Base-by-base conservation (phyloP, 805 yeast species). In the Pichia ethanolica region DNA sequence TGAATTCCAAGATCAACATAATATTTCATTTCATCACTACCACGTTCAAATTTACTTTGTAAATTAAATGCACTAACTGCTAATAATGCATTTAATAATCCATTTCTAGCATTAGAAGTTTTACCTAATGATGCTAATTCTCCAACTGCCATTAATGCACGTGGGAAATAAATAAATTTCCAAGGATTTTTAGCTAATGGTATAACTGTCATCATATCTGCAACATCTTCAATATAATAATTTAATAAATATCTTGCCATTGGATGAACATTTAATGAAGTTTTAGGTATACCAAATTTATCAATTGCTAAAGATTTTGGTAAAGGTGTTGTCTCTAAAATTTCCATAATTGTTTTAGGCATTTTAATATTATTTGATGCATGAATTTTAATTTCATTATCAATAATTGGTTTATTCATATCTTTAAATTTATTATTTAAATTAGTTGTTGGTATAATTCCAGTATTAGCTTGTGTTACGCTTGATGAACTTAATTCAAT, bases 11-110 rank as follows among this genome's bases (percentile, higher is more conserved):
- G 67, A 52, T 82, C 82, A 48, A 82, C 71, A 57, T 84, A 88
- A 62, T 75, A 83, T 52, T 78, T 77, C 83, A 83, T 82, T 50
- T 82, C 79, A 12, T 74, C 77, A 2, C 89, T 78, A 50, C 83
- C 82, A 49, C 81, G 78, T 1, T 77, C 74, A 64, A 83, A 85
- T 59, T 81, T 83, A 53, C 86, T 77, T 60, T 85, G 90, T 44
- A 89, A 63, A 60, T 86, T 83, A 67, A 85, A 88, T 4, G 96
- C 93, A 28, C 86, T 76, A 5, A 86, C 90, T 0, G 96, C 93
- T 42, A 89, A 63, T 9, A 88, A 64, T 0, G 95, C 93, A 68
- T 88, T 84, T 39, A 89, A 66, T 14, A 88, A 66, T 1, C 95
- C 88, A 60, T 85, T 82, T 55, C 88, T 77, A 7, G 95, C 89